Conservation (phyloP, 352 stramenopile species). For the Phytophthora melonis region DNA sequence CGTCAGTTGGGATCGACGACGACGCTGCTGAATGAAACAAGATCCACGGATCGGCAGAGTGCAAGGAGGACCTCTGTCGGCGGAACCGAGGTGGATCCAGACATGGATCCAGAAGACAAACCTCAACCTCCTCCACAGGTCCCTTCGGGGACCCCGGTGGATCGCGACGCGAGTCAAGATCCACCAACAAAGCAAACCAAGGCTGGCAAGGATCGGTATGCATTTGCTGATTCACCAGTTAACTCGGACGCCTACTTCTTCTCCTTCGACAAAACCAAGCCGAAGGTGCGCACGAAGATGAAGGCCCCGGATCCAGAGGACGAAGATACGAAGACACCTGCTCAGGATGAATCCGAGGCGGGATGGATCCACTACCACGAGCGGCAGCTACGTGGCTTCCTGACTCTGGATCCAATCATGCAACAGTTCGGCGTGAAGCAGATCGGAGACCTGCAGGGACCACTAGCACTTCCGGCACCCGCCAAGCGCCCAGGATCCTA, state of each 20-base stretch:
- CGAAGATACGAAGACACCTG: background rate
- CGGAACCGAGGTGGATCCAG: background rate
- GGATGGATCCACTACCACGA: no score
- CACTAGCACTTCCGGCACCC: background rate
- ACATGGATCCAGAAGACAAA: background rate
- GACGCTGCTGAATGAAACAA: conserved; percentile 8
- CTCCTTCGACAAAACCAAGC: background rate
- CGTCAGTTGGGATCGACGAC: conserved; percentile 27
- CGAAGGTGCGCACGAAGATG: background rate
- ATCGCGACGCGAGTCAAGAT: background rate
- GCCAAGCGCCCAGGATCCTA: no score
- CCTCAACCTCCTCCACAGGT: background rate
- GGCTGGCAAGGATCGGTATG: background rate
- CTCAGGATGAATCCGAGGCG: background rate
- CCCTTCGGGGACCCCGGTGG: background rate
- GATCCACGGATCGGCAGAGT: conserved; percentile 8
- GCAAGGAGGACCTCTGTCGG: background rate
- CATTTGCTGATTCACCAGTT: background rate
- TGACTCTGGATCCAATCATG: background rate
- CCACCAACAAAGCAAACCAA: background rate
- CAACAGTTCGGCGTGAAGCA: background rate
- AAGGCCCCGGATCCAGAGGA: background rate
- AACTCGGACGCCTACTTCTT: background rate
- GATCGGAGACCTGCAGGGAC: background rate
- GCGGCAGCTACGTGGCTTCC: background rate